Base-by-base conservation (phyloP, 345 rosid species). In the Boechera divaricarpa region DNA sequence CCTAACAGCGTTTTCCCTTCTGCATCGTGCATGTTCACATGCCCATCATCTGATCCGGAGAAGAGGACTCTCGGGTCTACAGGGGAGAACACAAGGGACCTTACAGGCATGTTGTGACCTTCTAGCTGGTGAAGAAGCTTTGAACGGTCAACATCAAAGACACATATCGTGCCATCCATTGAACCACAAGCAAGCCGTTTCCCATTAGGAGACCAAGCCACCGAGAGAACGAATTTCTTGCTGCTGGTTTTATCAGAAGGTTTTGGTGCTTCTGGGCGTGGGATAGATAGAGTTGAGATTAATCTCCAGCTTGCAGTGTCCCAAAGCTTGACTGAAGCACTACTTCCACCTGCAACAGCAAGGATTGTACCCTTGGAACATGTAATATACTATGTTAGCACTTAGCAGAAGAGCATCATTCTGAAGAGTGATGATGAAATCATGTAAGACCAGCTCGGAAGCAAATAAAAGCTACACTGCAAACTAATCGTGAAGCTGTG, bases 281-380 rank as follows among this genome's bases (percentile, higher is more conserved):
- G 98, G 67, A 95, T 78, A 21, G 92, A 83, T 31, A 91, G 84
- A 61, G 90, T 87, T 26, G 91, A 77, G 65, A 79, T 73, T 75
- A 92, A 73, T 74, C 84, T 91, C 99, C 99, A 95, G 56, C 96
- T 87, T 59, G 91, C 89, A 32, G 98, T 92, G 84, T 95, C 96
- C 99, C 98, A 95, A 33, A 92, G 90, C 87, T 91, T 89, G 80
- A 92, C 84, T 1, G 98, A 88, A 45, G 98, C 98, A 72, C 99
- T 91, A 67, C 99, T 96, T 15, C 98, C 98, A 48, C 99, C 96
- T 16, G 98, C 99, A 74, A 95, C 99, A 47, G 99, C 99, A 70
- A 95, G 92, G 67, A 87, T 85, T 38, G 89, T 91, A 72, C 99
- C 99, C 99, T 92, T 80, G 66, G 0, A 76, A 44, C 13, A 70